These are phyloP conservation scores for Diaporthe citri DNA, from an alignment of 2,329 filamentous ascomycete species.

Conservation along the genomic window DNA sequence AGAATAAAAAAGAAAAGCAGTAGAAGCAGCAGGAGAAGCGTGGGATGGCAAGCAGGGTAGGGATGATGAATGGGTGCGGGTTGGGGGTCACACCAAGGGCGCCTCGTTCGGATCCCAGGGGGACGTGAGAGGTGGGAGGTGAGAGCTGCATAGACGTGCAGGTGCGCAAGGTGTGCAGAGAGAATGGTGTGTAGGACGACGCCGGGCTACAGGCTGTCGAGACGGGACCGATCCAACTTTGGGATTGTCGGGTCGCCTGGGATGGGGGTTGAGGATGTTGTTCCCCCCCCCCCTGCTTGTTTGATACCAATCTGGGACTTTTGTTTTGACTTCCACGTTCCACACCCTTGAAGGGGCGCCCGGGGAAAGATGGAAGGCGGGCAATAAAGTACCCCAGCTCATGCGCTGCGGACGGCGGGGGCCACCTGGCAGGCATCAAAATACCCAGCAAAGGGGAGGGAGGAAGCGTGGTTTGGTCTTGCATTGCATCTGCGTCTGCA, in stretches of 20 bases:
- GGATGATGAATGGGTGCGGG: slow-evolving; percentile 23
- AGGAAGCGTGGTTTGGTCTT: not conserved
- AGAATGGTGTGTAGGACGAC: slow-evolving; percentile 17
- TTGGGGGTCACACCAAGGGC: slow-evolving; percentile 20
- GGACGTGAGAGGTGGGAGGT: not conserved
- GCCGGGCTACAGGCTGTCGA: slow-evolving; percentile 28
- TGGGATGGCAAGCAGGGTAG: slow-evolving; percentile 36
- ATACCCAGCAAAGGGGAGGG: not conserved
- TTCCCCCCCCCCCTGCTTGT: slow-evolving; percentile 1
- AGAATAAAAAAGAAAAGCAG: not conserved
- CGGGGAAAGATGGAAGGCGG: not conserved
- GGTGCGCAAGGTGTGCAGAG: not conserved
- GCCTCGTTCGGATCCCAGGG: not conserved
- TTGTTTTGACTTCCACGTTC: slow-evolving; percentile 18
- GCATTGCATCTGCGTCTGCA: not conserved
- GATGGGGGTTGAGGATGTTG: not conserved
- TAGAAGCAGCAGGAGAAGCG: not conserved
- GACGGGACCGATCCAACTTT: slow-evolving; percentile 29
- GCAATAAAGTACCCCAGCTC: not conserved
- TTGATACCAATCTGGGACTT: slow-evolving; percentile 24
- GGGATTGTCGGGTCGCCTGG: slow-evolving; percentile 13
- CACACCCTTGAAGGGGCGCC: slow-evolving; percentile 6
- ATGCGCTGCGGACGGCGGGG: not conserved
- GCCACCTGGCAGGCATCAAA: not conserved
- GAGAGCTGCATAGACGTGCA: not conserved